Base-by-base conservation (phyloP, 73 alveolate species). In the Blepharisma stoltei region DNA sequence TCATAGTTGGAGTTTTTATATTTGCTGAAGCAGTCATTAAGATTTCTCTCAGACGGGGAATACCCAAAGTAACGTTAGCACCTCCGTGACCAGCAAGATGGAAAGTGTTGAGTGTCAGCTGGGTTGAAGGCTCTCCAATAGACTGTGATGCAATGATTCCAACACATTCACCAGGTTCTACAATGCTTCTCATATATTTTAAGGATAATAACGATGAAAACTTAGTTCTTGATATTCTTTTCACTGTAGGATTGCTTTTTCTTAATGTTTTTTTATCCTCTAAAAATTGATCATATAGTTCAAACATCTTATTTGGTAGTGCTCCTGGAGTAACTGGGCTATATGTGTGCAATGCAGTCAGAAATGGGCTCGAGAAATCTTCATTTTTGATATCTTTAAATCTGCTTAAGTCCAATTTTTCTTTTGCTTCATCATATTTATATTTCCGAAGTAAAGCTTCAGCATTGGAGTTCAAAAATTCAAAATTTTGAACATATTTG, bases 71-170 rank as follows among this genome's bases (percentile, higher is more conserved):
- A 54, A 97, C 98, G 89, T 97, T 97, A 23, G 90, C 98, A 11
- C 98, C 99, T 38, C 99, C 99, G 75, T 94, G 98, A 2, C 99
- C 99, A 1, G 99, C 98, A 55, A 97, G 83, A 85, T 97, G 99
- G 95, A 97, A 97, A 25, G 99, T 97, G 80, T 97, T 97, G 54
- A 97, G 81, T 8, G 99, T 97, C 99, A 97, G 94, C 86, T 97
- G 96, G 54, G 99, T 97, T 38, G 98, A 91, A 8, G 99, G 99
- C 80, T 97, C 99, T 65, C 99, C 99, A 8, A 97, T 92, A 11
- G 99, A 95, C 86, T 97, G 90, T 14, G 97, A 99, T 23, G 99
- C 99, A 27, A 97, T 71, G 38, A 96, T 93, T 21, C 99, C 99
- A 7, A 97, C 99, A 84, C 97, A 89, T 78, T 97, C 99, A 6